Conservation (phyloP, 306 rosid species). For the Glycyrrhiza uralensis region DNA sequence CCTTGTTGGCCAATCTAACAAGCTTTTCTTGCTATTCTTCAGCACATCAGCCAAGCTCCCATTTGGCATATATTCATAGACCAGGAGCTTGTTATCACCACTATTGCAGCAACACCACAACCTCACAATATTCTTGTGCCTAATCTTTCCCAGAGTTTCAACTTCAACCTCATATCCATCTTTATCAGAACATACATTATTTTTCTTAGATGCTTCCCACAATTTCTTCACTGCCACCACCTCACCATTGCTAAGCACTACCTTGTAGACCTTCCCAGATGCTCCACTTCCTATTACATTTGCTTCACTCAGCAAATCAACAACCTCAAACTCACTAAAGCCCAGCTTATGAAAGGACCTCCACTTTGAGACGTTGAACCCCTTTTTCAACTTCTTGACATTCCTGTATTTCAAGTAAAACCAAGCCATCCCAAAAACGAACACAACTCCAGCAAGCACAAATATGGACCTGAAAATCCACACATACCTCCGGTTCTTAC, state of each 20-base stretch:
- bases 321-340: constrained; percentile 56
- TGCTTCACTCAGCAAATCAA: constrained; percentile 49
- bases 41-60: constrained; percentile 71
- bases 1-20: constrained; percentile 65
- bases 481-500: constrained; percentile 18
- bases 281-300: constrained; percentile 67
- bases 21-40: constrained; percentile 32
- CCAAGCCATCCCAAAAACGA: constrained; percentile 50
- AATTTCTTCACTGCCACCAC: constrained; percentile 71
- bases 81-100: constrained; percentile 54
- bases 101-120: constrained; percentile 64
- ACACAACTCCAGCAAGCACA: constrained; percentile 46
- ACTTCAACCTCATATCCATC: constrained; percentile 72
- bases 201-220: constrained; percentile 35
- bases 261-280: constrained; percentile 76
- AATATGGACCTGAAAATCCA: constrained; percentile 55
- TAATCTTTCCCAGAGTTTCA: constrained; percentile 62
- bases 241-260: constrained; percentile 49
- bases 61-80: constrained; percentile 70
- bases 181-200: constrained; percentile 23
- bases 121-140: constrained; percentile 71
- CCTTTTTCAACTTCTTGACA: constrained; percentile 44
- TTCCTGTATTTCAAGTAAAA: constrained; percentile 44
- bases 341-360: constrained; percentile 60
- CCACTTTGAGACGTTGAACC: constrained; percentile 46